Evolutionary conservation across 805 yeast genomes (phyloP).

Genomic region (Helenozyma baotianmanensis): DNA sequence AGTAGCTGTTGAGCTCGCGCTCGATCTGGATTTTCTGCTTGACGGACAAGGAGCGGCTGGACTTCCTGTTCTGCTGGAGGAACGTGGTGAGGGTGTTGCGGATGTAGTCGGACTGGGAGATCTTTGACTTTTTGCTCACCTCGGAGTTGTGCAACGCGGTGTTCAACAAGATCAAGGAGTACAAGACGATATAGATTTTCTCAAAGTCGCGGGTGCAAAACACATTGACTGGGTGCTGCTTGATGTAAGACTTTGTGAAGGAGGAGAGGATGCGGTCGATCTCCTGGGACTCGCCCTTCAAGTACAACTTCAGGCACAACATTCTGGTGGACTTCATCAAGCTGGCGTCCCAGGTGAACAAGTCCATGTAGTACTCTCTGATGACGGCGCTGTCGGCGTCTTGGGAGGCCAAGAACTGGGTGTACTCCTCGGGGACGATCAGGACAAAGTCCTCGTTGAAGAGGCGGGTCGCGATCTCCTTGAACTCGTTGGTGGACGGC

Average conservation of each 20-base stretch:
- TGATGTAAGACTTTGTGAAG: constrained; percentile 61
- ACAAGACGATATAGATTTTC: constrained; percentile 63
- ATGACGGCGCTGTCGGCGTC: constrained; percentile 43
- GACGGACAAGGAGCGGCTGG: constrained; percentile 24
- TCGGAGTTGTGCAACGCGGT: constrained; percentile 67
- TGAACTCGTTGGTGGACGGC: constrained; percentile 15
- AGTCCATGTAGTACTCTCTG: constrained; percentile 42
- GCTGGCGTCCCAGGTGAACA: constrained; percentile 45
- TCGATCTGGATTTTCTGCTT: constrained; percentile 41
- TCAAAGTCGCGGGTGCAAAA: constrained; percentile 49
- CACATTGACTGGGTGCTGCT: constrained; percentile 43
- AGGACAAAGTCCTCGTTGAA: constrained; percentile 39
- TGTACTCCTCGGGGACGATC: constrained; percentile 41
- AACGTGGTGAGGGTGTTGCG: constrained; percentile 40
- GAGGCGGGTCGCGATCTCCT: constrained; percentile 33
- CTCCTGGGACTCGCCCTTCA: constrained; percentile 80
- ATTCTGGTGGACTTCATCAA: constrained; percentile 53
- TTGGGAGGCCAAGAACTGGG: constrained; percentile 40
- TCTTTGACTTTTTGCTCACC: constrained; percentile 33
- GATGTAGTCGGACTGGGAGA: constrained; percentile 39
- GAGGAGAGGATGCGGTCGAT: constrained; percentile 69
- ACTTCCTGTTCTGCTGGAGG: constrained; percentile 31
- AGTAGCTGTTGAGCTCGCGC: constrained; percentile 41
- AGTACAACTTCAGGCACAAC: constrained; percentile 62
- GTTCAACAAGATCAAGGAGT: constrained; percentile 66